phyloP scores from a whole-genome alignment of 2,329 filamentous ascomycete genomes.

The Hypoxylon sp. region DNA sequence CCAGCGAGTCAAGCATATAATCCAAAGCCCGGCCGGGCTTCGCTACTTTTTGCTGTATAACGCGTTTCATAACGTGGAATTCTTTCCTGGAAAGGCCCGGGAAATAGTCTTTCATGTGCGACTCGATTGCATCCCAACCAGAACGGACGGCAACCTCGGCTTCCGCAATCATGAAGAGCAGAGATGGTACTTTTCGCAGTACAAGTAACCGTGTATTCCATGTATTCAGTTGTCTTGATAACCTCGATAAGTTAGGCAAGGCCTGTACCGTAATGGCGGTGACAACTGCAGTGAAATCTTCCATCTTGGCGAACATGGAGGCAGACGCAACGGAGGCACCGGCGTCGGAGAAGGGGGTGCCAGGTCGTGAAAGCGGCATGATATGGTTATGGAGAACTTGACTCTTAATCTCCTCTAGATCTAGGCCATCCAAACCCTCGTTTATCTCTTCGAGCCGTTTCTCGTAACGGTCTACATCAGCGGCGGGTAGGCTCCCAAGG shows the following conservation, averaged over 20 bases:
- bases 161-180: slow-evolving; percentile 76
- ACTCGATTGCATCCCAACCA: slow-evolving; percentile 75
- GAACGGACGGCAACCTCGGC: slow-evolving; percentile 75
- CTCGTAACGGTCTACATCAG: slow-evolving; percentile 78
- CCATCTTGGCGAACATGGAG: slow-evolving; percentile 77
- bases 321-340: slow-evolving; percentile 59
- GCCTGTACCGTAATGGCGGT: slow-evolving; percentile 93
- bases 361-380: slow-evolving; percentile 69
- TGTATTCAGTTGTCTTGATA: slow-evolving; percentile 79
- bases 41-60: slow-evolving; percentile 78
- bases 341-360: slow-evolving; percentile 64
- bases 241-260: slow-evolving; percentile 82
- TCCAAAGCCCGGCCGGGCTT: slow-evolving; percentile 82
- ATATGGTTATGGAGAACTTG: slow-evolving; percentile 88
- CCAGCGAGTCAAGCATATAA: slow-evolving; percentile 86
- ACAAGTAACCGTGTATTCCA: slow-evolving; percentile 86
- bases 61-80: slow-evolving; percentile 71
- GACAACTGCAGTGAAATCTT: slow-evolving; percentile 90
- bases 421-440: slow-evolving; percentile 76
- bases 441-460: slow-evolving; percentile 80
- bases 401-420: slow-evolving; percentile 89
- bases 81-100: slow-evolving; percentile 61
- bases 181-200: slow-evolving; percentile 78
- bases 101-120: slow-evolving; percentile 40
- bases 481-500: slow-evolving; percentile 78